Evolutionary conservation across 1,139 yeast species (phyloP).

Genomic region (Zygosaccharomyces sapae): DNA sequence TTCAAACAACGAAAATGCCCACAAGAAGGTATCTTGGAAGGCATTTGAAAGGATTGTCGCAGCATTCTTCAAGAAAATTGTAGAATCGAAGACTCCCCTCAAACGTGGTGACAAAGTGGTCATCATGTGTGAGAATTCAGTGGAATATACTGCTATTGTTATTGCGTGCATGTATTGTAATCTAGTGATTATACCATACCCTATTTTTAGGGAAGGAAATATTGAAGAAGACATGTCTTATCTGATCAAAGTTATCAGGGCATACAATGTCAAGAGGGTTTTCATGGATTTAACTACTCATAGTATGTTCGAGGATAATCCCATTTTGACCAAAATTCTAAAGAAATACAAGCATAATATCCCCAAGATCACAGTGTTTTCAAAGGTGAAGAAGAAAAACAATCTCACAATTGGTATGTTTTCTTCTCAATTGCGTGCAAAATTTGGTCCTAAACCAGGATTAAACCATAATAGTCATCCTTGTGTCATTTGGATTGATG

Average conservation of each 20-base stretch:
- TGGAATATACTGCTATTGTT: conserved; percentile 77
- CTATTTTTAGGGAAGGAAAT: conserved; percentile 67
- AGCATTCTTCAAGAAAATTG: conserved; percentile 48
- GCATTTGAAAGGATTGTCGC: conserved; percentile 75
- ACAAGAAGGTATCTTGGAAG: conserved; percentile 73
- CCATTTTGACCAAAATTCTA: conserved; percentile 37
- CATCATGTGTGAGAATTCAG: conserved; percentile 81
- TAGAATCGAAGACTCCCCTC: conserved; percentile 48
- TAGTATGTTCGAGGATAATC: conserved; percentile 57
- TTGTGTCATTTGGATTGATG: conserved; percentile 38
- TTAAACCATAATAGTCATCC: conserved; percentile 23
- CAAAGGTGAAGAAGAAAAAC: conserved; percentile 32
- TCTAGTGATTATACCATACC: conserved; percentile 71
- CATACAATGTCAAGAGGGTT: conserved; percentile 66
- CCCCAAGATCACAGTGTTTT: conserved; percentile 33
- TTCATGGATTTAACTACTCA: conserved; percentile 80
- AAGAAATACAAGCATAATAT: conserved; percentile 41
- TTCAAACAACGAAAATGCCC: conserved; percentile 39
- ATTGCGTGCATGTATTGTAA: conserved; percentile 87
- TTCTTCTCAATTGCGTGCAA: conserved; percentile 21
- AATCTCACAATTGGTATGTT: conserved; percentile 21
- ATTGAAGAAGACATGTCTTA: conserved; percentile 74
- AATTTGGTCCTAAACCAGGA: conserved; percentile 21
- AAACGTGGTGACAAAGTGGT: conserved; percentile 69
- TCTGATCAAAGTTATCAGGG: conserved; percentile 60